Evolutionary conservation across 768 basidiomycete species (phyloP).

Genomic region (Butyriboletus loyo): DNA sequence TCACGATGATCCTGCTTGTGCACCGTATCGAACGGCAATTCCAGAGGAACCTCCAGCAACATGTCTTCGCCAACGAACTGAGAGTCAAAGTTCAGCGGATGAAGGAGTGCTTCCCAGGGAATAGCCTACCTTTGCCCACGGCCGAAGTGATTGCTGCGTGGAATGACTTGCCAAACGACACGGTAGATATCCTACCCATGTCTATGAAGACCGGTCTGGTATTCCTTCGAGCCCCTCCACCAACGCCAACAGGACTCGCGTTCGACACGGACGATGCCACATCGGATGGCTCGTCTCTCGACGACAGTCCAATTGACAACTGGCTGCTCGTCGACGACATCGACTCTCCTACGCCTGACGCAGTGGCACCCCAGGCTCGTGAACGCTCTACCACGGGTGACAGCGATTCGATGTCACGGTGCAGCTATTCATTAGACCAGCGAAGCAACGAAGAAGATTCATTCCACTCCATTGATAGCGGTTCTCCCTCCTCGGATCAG

Average conservation of each 20-base stretch:
- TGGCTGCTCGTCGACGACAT: conserved; percentile 2
- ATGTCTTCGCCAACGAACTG: conserved; percentile 15
- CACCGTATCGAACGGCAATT: conserved; percentile 9
- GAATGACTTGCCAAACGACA: conserved; percentile 27
- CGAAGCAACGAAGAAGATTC: neutral
- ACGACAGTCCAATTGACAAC: neutral
- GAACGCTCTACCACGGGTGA: neutral
- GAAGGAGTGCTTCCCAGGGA: conserved; percentile 13
- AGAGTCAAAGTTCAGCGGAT: conserved; percentile 14
- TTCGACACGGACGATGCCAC: conserved; percentile 3
- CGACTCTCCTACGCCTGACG: neutral
- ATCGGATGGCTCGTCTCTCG: neutral
- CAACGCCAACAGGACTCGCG: conserved; percentile 12
- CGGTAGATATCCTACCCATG: conserved; percentile 4
- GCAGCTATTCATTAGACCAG: neutral
- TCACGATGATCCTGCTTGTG: conserved; percentile 7
- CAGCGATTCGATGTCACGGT: neutral
- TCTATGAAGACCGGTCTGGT: neutral
- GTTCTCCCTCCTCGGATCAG: conserved; percentile 6
- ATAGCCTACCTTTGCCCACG: conserved; percentile 17
- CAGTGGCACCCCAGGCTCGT: neutral
- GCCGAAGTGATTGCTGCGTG: conserved; percentile 19
- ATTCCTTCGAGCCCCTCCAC: conserved; percentile 16
- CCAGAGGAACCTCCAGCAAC: conserved; percentile 7
- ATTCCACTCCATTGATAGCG: neutral